Base-by-base conservation (phyloP, 2,329 filamentous ascomycete species). In the Ceratocystiopsis sp. region DNA sequence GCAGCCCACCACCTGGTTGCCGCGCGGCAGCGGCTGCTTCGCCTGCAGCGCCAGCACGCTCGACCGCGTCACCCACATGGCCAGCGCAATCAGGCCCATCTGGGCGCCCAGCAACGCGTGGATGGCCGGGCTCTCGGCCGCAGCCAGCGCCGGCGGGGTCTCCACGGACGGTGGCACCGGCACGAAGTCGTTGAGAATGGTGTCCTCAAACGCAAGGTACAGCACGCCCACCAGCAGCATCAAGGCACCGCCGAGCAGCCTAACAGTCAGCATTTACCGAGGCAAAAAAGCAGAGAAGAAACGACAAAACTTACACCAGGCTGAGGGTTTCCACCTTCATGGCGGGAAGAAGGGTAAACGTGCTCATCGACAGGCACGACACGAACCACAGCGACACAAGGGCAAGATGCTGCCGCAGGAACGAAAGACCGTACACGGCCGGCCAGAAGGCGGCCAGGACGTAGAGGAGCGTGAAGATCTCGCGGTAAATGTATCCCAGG, bases 1-100 rank as follows among this genome's bases (percentile, higher is more conserved):
- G 84, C 87, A 95, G 38, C 85, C 89, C 17, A 93, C 72, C 3
- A 86, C 65, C 59, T 95, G 84, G 51, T 93, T 94, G 12, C 91
- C 91, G 11, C 79, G 67, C 11, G 89, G 89, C 37, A 98, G 66
- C 9, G 91, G 91, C 50, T 77, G 65, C 57, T 84, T 93, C 25
- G 85, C 80, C 59, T 94, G 84, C 11, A 98, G 61, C 18, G 86
- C 93, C 44, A 80, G 61, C n/a, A 80, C 76, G 56, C 84, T 95
- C 2, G 84, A 93, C 38, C 79, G 73, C 9, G 91, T 98, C 17
- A 96, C 83, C 43, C 89, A 57, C 66, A 93, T 84, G 10, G 89
- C 74, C 42, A 96, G 68, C 9, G 83, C 57, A 37, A 93, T 73
- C 42, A 96, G 69, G 1, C 89, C 89, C 45, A 86, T 62, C 63